Conservation (phyloP, 2,329 filamentous ascomycete genomes). For the Aspergillus costaricaensis region DNA sequence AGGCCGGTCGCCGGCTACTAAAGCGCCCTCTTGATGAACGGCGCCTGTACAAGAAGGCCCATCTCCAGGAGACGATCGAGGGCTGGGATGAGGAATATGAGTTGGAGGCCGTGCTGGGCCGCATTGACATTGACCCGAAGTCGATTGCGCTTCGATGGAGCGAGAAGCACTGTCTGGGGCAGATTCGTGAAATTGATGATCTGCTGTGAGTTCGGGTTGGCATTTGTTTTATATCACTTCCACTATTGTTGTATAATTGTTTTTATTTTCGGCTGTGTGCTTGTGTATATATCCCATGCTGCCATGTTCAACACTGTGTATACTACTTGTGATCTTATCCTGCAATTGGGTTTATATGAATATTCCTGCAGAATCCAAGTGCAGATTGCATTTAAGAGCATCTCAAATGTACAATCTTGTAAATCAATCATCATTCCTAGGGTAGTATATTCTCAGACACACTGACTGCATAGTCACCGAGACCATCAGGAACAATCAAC, state of each 20-base stretch:
- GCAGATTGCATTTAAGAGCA: no score
- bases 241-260: not conserved
- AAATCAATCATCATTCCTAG: no score
- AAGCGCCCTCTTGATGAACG: constrained; percentile 17
- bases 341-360: no score
- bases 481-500: no score
- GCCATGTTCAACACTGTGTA: no score
- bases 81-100: constrained; percentile 35
- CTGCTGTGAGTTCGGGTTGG: not conserved
- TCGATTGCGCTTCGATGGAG: constrained; percentile 22
- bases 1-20: constrained; percentile 13
- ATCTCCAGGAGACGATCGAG: constrained; percentile 20
- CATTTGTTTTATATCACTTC: no score
- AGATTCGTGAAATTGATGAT: not conserved
- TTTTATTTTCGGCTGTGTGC: not conserved
- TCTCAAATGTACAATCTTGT: no score
- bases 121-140: constrained; percentile 18
- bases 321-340: no score
- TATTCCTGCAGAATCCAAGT: no score
- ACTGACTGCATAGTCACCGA: no score
- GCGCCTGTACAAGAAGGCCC: constrained; percentile 14
- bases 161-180: constrained; percentile 11
- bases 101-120: constrained; percentile 25
- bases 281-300: not conserved
- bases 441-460: no score